Evolutionary conservation across 352 stramenopile species (phyloP).

Genomic region (Globisporangium cystogenes): DNA sequence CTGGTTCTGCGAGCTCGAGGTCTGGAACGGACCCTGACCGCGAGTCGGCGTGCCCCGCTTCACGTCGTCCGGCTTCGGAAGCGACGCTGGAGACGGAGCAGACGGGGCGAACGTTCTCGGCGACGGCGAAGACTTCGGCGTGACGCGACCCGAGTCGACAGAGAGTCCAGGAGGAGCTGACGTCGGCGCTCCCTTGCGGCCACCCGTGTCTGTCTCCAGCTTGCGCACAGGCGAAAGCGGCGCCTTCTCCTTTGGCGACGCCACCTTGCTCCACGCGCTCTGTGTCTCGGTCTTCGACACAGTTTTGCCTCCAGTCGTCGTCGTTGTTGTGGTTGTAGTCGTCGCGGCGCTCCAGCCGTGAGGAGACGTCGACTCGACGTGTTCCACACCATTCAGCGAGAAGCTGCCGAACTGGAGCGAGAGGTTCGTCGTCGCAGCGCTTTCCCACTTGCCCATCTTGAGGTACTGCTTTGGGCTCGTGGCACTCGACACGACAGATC

Average conservation of each 20-base stretch:
- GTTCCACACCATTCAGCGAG: conserved; percentile 65
- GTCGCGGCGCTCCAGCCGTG: conserved; percentile 51
- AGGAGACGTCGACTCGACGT: conserved; percentile 49
- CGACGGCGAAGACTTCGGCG: conserved; percentile 60
- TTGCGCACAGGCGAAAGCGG: conserved; percentile 43
- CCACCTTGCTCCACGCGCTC: conserved; percentile 43
- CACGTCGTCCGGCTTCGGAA: conserved; percentile 83
- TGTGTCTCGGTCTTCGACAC: conserved; percentile 42
- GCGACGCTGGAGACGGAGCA: conserved; percentile 74
- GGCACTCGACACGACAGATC: conserved; percentile 17
- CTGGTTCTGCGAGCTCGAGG: conserved; percentile 31
- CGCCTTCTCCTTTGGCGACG: conserved; percentile 69
- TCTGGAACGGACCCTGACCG: conserved; percentile 43
- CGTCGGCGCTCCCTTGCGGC: conserved; percentile 26
- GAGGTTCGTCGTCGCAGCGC: conserved; percentile 52
- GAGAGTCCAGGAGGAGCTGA: conserved; percentile 65
- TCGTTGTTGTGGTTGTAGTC: conserved; percentile 30
- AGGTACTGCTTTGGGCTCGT: conserved; percentile 73
- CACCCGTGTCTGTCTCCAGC: conserved; percentile 17
- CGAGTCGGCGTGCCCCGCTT: conserved; percentile 70
- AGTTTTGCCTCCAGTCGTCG: conserved; percentile 30
- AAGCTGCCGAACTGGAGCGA: conserved; percentile 88
- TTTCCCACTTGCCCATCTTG: conserved; percentile 84
- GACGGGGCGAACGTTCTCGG: conserved; percentile 59
- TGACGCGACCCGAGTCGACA: conserved; percentile 62